These are phyloP conservation scores for Verbena officinalis DNA, from an alignment of 257 asterid genomes.

Conservation along the genomic window DNA sequence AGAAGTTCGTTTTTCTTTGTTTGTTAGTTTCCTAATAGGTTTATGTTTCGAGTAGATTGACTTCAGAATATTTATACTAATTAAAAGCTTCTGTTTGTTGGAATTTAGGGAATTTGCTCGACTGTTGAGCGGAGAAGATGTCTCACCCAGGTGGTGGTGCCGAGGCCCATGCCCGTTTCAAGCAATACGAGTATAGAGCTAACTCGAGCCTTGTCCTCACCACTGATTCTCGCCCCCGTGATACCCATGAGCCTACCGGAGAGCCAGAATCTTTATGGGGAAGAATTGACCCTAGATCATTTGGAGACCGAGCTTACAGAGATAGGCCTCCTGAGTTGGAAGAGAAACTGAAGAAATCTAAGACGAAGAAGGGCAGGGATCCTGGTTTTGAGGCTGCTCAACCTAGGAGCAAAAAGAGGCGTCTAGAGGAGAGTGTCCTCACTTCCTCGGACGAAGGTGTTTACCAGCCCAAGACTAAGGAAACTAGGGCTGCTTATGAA, in stretches of 20 bases:
- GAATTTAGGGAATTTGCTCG: constrained; percentile 25
- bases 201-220: constrained; percentile 65
- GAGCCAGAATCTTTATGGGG: constrained; percentile 66
- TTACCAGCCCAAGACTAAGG: constrained; percentile 71
- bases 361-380: constrained; percentile 57
- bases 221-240: constrained; percentile 67
- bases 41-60: background rate
- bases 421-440: constrained; percentile 64
- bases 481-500: constrained; percentile 64
- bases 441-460: constrained; percentile 61
- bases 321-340: constrained; percentile 61
- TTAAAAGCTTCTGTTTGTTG: constrained; percentile 16
- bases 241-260: constrained; percentile 67
- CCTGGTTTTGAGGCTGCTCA: constrained; percentile 41
- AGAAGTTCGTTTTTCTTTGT: too few relatives aligned
- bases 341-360: constrained; percentile 59
- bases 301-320: constrained; percentile 58
- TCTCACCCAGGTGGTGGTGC: constrained; percentile 69
- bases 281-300: constrained; percentile 53
- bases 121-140: constrained; percentile 35
- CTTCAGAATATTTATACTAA: background rate
- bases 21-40: too few relatives aligned
- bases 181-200: constrained; percentile 64
- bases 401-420: constrained; percentile 59
- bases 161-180: constrained; percentile 64